phyloP scores from a whole-genome alignment of 2,329 filamentous ascomycete genomes.

The Rutstroemia sp. region DNA sequence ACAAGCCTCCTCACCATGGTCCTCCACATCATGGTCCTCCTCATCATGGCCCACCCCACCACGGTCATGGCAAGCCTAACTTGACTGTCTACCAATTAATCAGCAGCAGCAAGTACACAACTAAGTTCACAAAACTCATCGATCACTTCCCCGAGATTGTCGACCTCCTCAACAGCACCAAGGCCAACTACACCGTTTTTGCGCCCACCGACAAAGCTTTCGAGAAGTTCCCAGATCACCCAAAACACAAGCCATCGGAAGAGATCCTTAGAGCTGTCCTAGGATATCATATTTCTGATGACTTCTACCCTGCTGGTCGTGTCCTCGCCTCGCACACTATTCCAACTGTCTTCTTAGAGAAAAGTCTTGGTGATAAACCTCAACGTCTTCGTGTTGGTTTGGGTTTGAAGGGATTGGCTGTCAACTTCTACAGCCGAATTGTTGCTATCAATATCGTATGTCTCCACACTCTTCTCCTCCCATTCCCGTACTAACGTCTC shows the following conservation, averaged over 20 bases:
- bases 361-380: constrained; percentile 52
- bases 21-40: constrained; percentile 26
- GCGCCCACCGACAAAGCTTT: constrained; percentile 74
- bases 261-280: constrained; percentile 63
- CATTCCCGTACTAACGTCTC: neutral
- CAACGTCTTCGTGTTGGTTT: constrained; percentile 69
- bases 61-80: constrained; percentile 42
- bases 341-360: constrained; percentile 56
- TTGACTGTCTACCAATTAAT: constrained; percentile 77
- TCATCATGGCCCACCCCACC: constrained; percentile 24
- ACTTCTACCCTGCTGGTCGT: constrained; percentile 56
- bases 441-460: constrained; percentile 63
- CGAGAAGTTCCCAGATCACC: constrained; percentile 46
- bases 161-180: constrained; percentile 64
- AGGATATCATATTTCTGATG: constrained; percentile 66
- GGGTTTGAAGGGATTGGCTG: constrained; percentile 51
- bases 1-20: constrained; percentile 24
- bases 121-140: constrained; percentile 68
- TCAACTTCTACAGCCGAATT: constrained; percentile 74
- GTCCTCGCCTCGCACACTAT: constrained; percentile 69
- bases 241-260: constrained; percentile 53
- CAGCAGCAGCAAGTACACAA: constrained; percentile 66
- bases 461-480: constrained; percentile 7
- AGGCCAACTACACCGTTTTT: constrained; percentile 72
- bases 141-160: constrained; percentile 66